phyloP scores from a whole-genome alignment of 148 eudicot species.

The Amaranthus hypochondriacus region DNA sequence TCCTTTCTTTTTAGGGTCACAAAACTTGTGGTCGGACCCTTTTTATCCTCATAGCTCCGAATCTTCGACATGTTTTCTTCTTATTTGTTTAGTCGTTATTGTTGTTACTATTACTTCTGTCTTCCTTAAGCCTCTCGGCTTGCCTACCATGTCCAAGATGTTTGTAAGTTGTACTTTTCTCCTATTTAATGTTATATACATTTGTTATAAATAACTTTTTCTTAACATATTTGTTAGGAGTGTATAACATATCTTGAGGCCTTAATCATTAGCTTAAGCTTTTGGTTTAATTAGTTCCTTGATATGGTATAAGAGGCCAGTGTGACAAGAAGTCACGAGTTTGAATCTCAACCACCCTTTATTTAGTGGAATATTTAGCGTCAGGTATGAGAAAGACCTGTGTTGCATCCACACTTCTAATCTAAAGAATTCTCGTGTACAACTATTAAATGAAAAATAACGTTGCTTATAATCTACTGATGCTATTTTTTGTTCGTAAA shows the following conservation, averaged over 20 bases:
- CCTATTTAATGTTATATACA: background rate
- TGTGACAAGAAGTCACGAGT: no score
- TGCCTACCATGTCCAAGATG: conserved; percentile 11
- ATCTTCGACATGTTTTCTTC: conserved; percentile 1
- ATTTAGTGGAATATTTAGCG: no score
- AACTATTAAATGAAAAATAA: no score
- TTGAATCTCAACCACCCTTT: no score
- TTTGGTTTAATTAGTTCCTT: no score
- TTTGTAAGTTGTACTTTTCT: background rate
- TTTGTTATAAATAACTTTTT: background rate
- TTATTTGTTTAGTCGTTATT: background rate
- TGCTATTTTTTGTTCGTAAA: no score
- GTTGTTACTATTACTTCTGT: background rate
- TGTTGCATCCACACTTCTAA: background rate
- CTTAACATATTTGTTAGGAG: background rate
- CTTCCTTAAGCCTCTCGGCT: conserved; percentile 1
- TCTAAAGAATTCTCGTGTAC: no score
- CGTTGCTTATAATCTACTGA: no score
- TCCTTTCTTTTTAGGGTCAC: background rate
- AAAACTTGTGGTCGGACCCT: background rate
- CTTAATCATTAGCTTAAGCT: no score
- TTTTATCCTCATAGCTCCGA: conserved; percentile 7
- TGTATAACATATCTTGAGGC: no score
- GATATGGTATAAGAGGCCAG: no score
- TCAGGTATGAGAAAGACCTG: no score